Conservation (phyloP, 805 yeast species). For the Wickerhamomyces chambardii region DNA sequence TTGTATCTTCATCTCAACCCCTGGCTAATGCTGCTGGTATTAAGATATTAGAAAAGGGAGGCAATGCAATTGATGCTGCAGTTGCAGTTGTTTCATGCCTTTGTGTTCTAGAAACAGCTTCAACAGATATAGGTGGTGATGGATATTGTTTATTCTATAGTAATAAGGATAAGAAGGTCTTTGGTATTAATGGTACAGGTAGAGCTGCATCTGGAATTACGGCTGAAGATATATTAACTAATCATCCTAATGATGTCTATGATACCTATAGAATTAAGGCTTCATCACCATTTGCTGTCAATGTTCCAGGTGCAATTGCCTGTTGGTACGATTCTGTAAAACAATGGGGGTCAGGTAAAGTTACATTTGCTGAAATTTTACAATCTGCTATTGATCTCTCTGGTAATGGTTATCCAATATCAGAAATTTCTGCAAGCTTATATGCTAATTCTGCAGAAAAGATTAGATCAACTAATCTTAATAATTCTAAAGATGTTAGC, state of each 20-base stretch:
- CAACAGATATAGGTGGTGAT: slow-evolving; percentile 63
- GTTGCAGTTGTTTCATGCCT: slow-evolving; percentile 51
- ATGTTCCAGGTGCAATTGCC: slow-evolving; percentile 75
- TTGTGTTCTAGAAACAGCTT: slow-evolving; percentile 46
- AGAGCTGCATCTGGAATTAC: slow-evolving; percentile 45
- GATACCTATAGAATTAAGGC: slow-evolving; percentile 37
- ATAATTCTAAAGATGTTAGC: slow-evolving; percentile 20
- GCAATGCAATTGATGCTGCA: slow-evolving; percentile 63
- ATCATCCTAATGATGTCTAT: slow-evolving; percentile 29
- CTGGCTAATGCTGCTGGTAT: slow-evolving; percentile 70
- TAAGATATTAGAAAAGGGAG: slow-evolving; percentile 57
- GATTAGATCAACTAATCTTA: slow-evolving; percentile 24
- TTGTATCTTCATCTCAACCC: slow-evolving; percentile 71
- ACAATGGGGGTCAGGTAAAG: slow-evolving; percentile 66
- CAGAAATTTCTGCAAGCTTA: slow-evolving; percentile 42
- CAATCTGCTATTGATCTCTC: slow-evolving; percentile 65
- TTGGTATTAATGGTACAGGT: slow-evolving; percentile 73
- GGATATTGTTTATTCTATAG: slow-evolving; percentile 57
- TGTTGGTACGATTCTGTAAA: slow-evolving; percentile 70
- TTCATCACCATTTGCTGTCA: slow-evolving; percentile 48
- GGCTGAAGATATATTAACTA: slow-evolving; percentile 35
- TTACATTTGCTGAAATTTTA: slow-evolving; percentile 46
- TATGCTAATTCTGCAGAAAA: slow-evolving; percentile 36
- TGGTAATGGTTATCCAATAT: slow-evolving; percentile 56
- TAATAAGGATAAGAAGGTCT: slow-evolving; percentile 36